Evolutionary conservation across 192 early-diverging fungal genomes (phyloP).

Genomic region (Allomyces javanicus): DNA sequence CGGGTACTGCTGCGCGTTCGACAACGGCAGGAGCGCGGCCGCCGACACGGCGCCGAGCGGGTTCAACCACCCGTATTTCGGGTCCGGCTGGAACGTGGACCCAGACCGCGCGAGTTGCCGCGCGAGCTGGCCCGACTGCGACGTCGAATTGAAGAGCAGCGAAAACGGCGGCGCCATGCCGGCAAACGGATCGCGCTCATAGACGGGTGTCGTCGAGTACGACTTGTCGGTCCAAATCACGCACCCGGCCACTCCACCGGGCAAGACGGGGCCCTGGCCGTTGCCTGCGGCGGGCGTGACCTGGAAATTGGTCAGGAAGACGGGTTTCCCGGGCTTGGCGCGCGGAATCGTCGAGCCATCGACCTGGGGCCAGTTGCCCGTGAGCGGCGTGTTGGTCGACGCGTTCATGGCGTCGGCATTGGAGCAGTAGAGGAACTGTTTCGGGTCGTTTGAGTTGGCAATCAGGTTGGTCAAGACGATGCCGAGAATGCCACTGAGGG

Average conservation of each 20-base stretch:
- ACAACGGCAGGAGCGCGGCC: conserved; percentile 12
- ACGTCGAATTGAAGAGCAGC: background rate
- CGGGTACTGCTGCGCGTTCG: conserved; percentile 16
- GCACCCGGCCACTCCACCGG: conserved; percentile 7
- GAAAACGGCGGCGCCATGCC: background rate
- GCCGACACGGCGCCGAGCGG: conserved; percentile 15
- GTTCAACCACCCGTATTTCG: conserved; percentile 16
- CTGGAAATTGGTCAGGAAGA: conserved; percentile 17
- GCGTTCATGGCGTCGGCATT: conserved; percentile 19
- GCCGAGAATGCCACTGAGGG: conserved; percentile 33
- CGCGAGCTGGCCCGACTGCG: background rate
- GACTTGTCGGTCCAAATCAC: conserved; percentile 4
- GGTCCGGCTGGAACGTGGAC: conserved; percentile 8
- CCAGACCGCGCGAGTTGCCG: background rate
- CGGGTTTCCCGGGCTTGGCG: conserved; percentile 10
- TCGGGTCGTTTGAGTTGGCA: background rate
- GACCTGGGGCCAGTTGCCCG: conserved; percentile 15
- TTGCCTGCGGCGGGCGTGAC: conserved; percentile 11
- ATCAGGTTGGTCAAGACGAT: conserved; percentile 30
- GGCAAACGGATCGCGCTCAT: background rate
- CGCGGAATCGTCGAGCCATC: conserved; percentile 13
- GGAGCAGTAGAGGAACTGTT: conserved; percentile 29
- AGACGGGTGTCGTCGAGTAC: background rate
- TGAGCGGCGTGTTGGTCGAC: conserved; percentile 7
- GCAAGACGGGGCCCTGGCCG: conserved; percentile 16